These are phyloP conservation scores for Pythium aphanidermatum DNA, from an alignment of 352 stramenopile species.

Conservation along the genomic window DNA sequence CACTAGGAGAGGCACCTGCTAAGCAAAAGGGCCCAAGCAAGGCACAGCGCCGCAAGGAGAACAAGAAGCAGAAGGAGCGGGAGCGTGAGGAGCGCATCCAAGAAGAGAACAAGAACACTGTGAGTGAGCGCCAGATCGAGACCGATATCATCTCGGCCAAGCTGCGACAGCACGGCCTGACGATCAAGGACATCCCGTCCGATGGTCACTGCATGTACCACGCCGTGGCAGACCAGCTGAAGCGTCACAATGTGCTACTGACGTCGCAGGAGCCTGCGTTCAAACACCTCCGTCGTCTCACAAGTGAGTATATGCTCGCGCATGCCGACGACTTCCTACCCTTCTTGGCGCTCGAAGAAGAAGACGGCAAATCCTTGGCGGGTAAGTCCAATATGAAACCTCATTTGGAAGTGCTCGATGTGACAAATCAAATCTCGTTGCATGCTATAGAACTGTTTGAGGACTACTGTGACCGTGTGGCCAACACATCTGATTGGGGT, in stretches of 20 bases:
- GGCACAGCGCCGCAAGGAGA: constrained; percentile 68
- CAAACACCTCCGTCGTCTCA: constrained; percentile 62
- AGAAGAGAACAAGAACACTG: constrained; percentile 69
- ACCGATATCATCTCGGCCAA: constrained; percentile 62
- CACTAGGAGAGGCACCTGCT: constrained; percentile 3
- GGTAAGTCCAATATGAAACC: too few relatives aligned
- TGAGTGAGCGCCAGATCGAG: constrained; percentile 80
- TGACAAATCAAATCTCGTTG: too few relatives aligned
- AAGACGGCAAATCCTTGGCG: constrained; percentile 24
- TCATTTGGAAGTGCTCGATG: too few relatives aligned
- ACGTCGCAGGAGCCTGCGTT: constrained; percentile 33
- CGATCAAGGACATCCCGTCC: constrained; percentile 92
- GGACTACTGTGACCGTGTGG: constrained; percentile 90
- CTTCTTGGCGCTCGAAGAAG: constrained; percentile 79
- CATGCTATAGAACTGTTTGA: constrained; percentile 60
- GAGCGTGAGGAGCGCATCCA: constrained; percentile 70
- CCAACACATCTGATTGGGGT: constrained; percentile 93
- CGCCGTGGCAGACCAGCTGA: constrained; percentile 90
- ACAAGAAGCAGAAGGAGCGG: constrained; percentile 69
- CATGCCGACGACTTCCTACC: constrained; percentile 90
- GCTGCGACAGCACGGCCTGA: constrained; percentile 41
- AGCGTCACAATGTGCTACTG: constrained; percentile 35
- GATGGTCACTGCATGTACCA: constrained; percentile 99
- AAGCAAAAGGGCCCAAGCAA: constrained; percentile 46
- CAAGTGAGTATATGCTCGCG: constrained; percentile 71